These are phyloP conservation scores for Hanseniaspora guilliermondii DNA, from an alignment of 805 yeast genomes.

Conservation along the genomic window DNA sequence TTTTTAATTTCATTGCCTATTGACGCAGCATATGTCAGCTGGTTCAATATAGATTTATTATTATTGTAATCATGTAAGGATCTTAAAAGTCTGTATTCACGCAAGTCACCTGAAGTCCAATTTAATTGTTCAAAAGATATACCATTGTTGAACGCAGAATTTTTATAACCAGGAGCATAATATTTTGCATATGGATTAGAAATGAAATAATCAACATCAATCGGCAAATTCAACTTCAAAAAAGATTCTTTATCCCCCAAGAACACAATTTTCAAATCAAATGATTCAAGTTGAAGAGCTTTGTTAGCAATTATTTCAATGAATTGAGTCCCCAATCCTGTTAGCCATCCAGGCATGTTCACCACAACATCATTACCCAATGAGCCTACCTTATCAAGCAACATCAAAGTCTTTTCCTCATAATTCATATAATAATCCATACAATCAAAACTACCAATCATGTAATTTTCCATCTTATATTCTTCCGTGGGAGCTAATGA, in stretches of 20 bases:
- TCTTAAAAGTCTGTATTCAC: constrained; percentile 39
- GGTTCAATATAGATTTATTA: not conserved
- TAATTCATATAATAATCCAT: not conserved
- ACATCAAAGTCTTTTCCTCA: not conserved
- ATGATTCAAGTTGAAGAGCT: too few relatives aligned
- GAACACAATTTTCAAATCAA: not conserved
- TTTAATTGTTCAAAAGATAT: constrained; percentile 18
- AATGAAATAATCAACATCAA: not conserved
- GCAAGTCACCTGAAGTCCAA: constrained; percentile 41
- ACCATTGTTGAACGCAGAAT: constrained; percentile 27
- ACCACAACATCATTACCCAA: constrained; percentile 32
- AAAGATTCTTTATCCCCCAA: not conserved
- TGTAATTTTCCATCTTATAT: constrained; percentile 15
- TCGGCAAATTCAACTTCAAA: not conserved
- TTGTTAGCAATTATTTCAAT: constrained; percentile 32
- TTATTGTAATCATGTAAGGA: constrained; percentile 37
- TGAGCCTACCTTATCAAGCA: constrained; percentile 27
- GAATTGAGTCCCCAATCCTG: constrained; percentile 68
- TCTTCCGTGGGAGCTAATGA: constrained; percentile 18
- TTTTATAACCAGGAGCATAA: constrained; percentile 14
- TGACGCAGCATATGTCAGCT: constrained; percentile 33
- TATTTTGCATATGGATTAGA: not conserved
- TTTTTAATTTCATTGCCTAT: constrained; percentile 28
- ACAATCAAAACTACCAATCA: constrained; percentile 9
- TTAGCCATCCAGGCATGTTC: constrained; percentile 85